Percentiles rank a stretch among this genome's conserved stretches.
These are phyloP conservation scores for Sclerospora graminicola DNA, from an alignment of 352 stramenopile genomes.

Conservation along the genomic window DNA sequence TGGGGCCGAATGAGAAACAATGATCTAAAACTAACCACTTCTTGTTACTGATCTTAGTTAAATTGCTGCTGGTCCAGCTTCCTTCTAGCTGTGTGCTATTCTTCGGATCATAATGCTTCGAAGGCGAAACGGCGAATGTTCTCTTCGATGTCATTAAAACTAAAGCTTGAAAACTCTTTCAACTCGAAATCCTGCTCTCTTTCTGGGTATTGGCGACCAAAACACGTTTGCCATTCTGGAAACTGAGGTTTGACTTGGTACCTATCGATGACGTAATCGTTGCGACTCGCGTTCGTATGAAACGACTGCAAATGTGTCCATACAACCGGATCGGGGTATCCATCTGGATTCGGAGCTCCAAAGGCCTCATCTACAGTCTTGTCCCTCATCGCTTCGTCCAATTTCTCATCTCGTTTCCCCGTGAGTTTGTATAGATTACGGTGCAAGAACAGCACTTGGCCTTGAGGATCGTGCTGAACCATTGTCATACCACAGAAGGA, in stretches of 20 bases:
- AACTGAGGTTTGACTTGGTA: conserved; percentile 18
- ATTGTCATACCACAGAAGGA: conserved; percentile 41
- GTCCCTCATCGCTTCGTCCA: background rate
- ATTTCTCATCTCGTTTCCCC: background rate
- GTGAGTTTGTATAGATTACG: conserved; percentile 38
- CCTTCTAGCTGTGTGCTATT: no score
- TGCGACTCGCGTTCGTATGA: conserved; percentile 12
- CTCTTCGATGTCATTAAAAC: background rate
- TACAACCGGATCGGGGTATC: conserved; percentile 24
- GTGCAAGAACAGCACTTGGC: conserved; percentile 36
- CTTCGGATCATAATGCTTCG: no score
- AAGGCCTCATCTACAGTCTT: background rate
- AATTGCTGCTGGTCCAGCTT: no score
- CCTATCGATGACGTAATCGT: conserved; percentile 29
- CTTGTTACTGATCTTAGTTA: no score
- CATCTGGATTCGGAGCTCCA: background rate
- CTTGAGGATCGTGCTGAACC: conserved; percentile 20
- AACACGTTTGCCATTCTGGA: conserved; percentile 35
- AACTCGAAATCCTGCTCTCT: conserved; percentile 25
- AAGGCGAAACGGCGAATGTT: no score
- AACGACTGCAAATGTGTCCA: conserved; percentile 57
- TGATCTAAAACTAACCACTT: no score
- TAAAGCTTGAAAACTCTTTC: conserved; percentile 11
- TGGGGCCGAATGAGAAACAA: no score
- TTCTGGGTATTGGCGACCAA: conserved; percentile 23